phyloP scores from a whole-genome alignment of 2,329 filamentous ascomycete genomes.

The Hymenoscyphus albidus region DNA sequence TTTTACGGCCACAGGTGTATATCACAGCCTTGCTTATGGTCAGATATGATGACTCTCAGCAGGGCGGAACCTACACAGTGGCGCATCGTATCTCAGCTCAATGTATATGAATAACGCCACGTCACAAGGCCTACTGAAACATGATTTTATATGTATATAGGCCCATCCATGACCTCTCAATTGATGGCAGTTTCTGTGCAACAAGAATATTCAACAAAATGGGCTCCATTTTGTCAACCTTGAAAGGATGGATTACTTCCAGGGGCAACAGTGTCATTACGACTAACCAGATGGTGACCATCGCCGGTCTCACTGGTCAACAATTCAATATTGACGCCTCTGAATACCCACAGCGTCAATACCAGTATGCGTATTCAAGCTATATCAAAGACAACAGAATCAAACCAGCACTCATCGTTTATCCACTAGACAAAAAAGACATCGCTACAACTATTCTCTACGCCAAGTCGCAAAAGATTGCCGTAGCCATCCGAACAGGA shows the following conservation, averaged over 20 bases:
- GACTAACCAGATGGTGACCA: constrained; percentile 6
- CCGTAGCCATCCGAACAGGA: constrained; percentile 45
- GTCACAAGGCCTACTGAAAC: neutral
- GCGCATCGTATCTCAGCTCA: constrained; percentile 1
- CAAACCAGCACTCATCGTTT: constrained; percentile 43
- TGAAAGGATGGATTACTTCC: constrained; percentile 5
- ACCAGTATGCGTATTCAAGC: constrained; percentile 45
- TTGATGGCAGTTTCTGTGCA: neutral
- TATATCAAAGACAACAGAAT: constrained; percentile 42
- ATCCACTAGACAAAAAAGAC: constrained; percentile 42
- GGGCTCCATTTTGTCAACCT: constrained; percentile 2
- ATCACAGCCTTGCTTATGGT: constrained; percentile 4
- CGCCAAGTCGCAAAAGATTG: constrained; percentile 39
- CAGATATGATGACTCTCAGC: neutral
- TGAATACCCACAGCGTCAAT: constrained; percentile 32
- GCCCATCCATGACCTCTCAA: neutral
- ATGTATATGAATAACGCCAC: neutral
- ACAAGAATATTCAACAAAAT: neutral
- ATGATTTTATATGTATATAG: constrained; percentile 1
- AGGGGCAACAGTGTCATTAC: neutral
- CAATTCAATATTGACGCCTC: constrained; percentile 3
- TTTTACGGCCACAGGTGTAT: neutral
- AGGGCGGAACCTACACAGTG: neutral
- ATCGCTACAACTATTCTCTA: constrained; percentile 40
- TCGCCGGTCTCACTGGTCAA: neutral